These are phyloP conservation scores for Marasmius oreades DNA, from an alignment of 1,284 basidiomycete genomes.

Conservation along the genomic window DNA sequence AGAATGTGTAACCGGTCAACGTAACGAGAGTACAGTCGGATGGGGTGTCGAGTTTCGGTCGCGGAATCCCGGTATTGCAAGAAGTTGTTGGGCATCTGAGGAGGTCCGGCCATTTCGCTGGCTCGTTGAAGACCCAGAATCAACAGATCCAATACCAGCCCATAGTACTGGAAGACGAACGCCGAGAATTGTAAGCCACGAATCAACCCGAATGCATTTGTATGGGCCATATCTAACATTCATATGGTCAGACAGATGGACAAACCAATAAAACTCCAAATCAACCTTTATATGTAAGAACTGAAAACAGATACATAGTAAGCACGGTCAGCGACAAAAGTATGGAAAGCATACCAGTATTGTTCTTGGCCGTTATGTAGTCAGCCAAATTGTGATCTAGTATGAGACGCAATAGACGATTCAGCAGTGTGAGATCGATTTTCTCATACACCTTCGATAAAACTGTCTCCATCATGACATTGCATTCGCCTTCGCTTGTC, in stretches of 20 bases:
- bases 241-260: slow-evolving; percentile 6
- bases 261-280: slow-evolving; percentile 9
- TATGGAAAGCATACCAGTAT: slow-evolving; percentile 52
- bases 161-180: slow-evolving; percentile 97
- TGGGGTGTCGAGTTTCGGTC: slow-evolving; percentile 92
- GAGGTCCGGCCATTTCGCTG: slow-evolving; percentile 95
- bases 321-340: neutral
- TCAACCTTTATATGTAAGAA: slow-evolving; percentile 77
- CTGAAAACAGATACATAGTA: slow-evolving; percentile 28
- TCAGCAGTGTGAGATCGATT: slow-evolving; percentile 92
- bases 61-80: slow-evolving; percentile 91
- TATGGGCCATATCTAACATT: slow-evolving; percentile 78
- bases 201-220: slow-evolving; percentile 90
- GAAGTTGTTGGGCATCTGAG: slow-evolving; percentile 95
- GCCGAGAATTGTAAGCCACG: slow-evolving; percentile 94
- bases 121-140: slow-evolving; percentile 93
- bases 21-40: slow-evolving; percentile 93
- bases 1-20: slow-evolving; percentile 92
- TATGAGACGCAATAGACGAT: slow-evolving; percentile 90
- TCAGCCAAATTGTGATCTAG: slow-evolving; percentile 97
- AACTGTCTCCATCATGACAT: slow-evolving; percentile 97
- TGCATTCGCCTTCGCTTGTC: slow-evolving; percentile 93
- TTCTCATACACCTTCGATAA: slow-evolving; percentile 97
- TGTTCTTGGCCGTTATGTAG: slow-evolving; percentile 98
- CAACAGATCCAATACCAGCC: slow-evolving; percentile 86